Percentiles rank a stretch among this genome's conserved stretches.
Evolutionary conservation across 805 yeast genomes (phyloP).

Genomic region (Wickerhamiella siamensis): DNA sequence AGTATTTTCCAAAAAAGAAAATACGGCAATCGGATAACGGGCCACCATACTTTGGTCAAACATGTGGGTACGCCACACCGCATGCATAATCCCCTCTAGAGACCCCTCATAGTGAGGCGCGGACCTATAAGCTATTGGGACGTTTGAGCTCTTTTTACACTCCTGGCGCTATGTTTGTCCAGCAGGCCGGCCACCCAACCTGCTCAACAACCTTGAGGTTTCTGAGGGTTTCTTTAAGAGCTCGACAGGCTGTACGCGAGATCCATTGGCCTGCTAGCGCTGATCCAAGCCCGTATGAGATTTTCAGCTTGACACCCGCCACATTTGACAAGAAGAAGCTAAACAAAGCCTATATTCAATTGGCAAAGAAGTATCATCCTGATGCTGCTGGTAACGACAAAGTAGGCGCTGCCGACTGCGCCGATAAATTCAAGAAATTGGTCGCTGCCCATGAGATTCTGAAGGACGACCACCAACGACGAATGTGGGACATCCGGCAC

Average conservation of each 20-base stretch:
- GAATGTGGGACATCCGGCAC: background rate
- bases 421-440: slow-evolving; percentile 40
- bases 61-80: background rate
- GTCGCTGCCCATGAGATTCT: slow-evolving; percentile 47
- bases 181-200: no score
- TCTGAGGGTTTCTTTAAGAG: background rate
- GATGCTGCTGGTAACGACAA: slow-evolving; percentile 30
- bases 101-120: background rate
- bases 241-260: background rate
- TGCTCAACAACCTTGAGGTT: no score
- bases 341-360: slow-evolving; percentile 38
- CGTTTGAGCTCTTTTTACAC: background rate
- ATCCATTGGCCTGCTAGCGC: slow-evolving; percentile 41
- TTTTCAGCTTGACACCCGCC: slow-evolving; percentile 34
- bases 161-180: background rate
- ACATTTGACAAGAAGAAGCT: slow-evolving; percentile 29
- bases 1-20: no score
- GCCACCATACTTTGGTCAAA: background rate
- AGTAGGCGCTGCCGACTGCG: slow-evolving; percentile 16
- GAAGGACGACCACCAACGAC: slow-evolving; percentile 30
- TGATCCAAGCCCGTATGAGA: slow-evolving; percentile 57
- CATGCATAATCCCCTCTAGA: background rate
- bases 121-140: background rate
- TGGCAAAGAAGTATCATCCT: slow-evolving; percentile 74
- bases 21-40: background rate